Base-by-base conservation (phyloP, 352 stramenopile genomes). In the Phytophthora niederhauseri region DNA sequence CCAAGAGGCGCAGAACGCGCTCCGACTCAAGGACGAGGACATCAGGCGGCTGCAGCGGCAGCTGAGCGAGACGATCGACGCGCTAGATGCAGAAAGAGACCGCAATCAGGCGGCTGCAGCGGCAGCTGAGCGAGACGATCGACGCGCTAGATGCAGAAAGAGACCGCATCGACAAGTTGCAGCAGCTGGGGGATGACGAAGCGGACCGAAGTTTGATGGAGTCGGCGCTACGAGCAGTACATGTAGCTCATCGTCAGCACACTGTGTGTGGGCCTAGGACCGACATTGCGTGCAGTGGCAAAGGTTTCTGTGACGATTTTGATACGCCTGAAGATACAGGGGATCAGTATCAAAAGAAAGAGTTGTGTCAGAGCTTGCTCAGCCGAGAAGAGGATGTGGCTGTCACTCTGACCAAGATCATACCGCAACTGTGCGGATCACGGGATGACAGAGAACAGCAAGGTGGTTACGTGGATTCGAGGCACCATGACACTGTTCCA, bases 51-150 rank as follows among this genome's bases (percentile, higher is more conserved):
- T 49, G 41, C 41, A 49, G 41, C 41, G 41, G 6, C 41, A 49
- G 41, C 41, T 49, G 15, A 49, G 41, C 41, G 41, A 49, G 41
- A 49, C 41, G 5, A 54, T 67, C 50, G 38, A 22, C 20, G 46
- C 46, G 9, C 20, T 30, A 11, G 20, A 17, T 2, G 20, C 46
- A 17, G 46, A 30, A 20, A 53, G 9, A 53, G 20, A 15, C 8
- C n/a, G 20, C 46, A 11, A n/a, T 49, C 15, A 17, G 41, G 41
- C 14, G 41, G 17, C 41, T 49, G 41, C 41, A 49, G 41, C 41
- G 41, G 6, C 41, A 49, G 41, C 41, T 49, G 15, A 49, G 41
- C 41, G 41, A 49, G 41, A 49, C 41, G 5, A 54, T 67, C 50
- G 38, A 22, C 20, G 46, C 46, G 9, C 20, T 30, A 11, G 20